These are phyloP conservation scores for Populus pruinosa DNA, from an alignment of 345 rosid genomes.

Conservation along the genomic window DNA sequence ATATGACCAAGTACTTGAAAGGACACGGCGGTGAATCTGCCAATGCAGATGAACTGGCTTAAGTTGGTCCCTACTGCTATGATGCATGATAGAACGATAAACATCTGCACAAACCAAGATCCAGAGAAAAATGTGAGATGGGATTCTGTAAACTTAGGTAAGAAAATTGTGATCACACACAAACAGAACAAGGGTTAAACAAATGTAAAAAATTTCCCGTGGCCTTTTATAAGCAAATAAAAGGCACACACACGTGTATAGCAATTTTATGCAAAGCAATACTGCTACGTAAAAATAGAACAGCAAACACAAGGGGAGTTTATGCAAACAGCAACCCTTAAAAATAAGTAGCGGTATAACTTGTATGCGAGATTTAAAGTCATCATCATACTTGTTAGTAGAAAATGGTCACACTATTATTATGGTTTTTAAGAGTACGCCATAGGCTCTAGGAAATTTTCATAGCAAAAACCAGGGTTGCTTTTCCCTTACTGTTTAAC, in stretches of 20 bases:
- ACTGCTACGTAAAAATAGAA: background rate
- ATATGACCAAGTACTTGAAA: slow-evolving; percentile 55
- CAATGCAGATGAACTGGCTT: slow-evolving; percentile 52
- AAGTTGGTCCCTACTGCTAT: slow-evolving; percentile 48
- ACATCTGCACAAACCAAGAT: slow-evolving; percentile 28
- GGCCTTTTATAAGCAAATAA: background rate
- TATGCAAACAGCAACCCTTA: background rate
- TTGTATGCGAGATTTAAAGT: background rate
- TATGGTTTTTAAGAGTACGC: background rate
- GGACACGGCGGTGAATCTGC: slow-evolving; percentile 44
- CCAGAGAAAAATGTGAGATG: background rate
- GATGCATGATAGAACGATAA: slow-evolving; percentile 40
- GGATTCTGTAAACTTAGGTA: background rate
- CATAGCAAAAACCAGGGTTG: background rate
- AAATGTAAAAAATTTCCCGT: no score
- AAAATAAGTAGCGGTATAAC: background rate
- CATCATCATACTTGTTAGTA: background rate
- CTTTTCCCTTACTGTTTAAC: no score
- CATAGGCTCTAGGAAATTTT: background rate
- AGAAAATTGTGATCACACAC: no score
- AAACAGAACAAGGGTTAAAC: no score
- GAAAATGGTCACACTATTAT: background rate
- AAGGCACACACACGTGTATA: background rate
- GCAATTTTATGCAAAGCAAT: background rate
- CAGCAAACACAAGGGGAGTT: background rate